Base-by-base conservation (phyloP, 2,329 filamentous ascomycete species). In the Aureobasidium pullulans region DNA sequence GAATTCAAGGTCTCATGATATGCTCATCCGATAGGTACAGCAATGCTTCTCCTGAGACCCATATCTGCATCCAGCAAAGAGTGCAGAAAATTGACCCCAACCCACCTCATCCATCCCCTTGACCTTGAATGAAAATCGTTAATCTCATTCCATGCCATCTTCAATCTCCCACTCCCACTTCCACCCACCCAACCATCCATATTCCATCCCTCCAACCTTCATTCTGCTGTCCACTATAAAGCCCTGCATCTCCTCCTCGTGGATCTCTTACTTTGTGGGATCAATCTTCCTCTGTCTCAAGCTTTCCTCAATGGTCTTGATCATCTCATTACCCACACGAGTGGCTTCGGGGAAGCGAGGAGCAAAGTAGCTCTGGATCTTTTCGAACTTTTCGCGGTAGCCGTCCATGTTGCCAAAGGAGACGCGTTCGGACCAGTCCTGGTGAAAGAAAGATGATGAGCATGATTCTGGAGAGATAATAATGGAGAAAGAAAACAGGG, bases 401-500 rank as follows among this genome's bases (percentile, higher is more conserved):
- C 89, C 89, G 65, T 96, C 89, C 70, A 97, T 97, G 72, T 96
- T 89, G 2, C 93, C 90, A 62, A 96, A 84, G 29, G 84, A 86
- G 40, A 99, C 94, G 62, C 92, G 92, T 72, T 96, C 91, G 42
- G 90, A 94, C 94, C 94, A 99, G 6, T 91, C 94, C 80, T 82
- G 60, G 60, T 48, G 39, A 31, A 11, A 11, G n/a, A 15, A 4
- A 5, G 16, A 39, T 28, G 16, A n/a, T 1, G 34, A 40, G 16
- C 42, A 36, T 7, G 29, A 36, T 29, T n/a, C 9, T 39, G 28
- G 13, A 23, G n/a, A 50, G 23, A 36, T 56, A 16, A 32, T 13
- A 23, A 36, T 16, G n/a, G 4, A 36, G 0, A n/a, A 53, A 4
- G 19, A 11, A 10, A 3, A 9, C 15, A 19, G 19, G 11, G 16